Evolutionary conservation across 305 asterid genomes (phyloP).

Genomic region (Monarda citriodora): DNA sequence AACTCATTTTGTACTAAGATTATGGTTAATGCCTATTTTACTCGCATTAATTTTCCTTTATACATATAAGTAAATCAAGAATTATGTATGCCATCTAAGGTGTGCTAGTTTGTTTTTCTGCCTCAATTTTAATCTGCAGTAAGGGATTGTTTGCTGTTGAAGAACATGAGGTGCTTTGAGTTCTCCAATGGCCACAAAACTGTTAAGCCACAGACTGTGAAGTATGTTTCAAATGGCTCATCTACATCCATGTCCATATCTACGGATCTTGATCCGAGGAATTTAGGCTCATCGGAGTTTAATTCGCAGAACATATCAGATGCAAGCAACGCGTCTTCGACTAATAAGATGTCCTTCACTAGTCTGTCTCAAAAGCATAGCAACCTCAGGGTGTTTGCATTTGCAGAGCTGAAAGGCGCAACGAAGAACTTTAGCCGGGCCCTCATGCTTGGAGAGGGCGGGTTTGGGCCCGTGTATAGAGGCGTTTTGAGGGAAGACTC

Average conservation of each 20-base stretch:
- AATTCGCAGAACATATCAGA: constrained; percentile 65
- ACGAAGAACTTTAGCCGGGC: constrained; percentile 81
- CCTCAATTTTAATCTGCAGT: constrained; percentile 1
- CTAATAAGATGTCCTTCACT: constrained; percentile 48
- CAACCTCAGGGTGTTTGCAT: constrained; percentile 58
- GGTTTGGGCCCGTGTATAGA: constrained; percentile 84
- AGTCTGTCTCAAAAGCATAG: constrained; percentile 57
- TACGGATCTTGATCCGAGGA: constrained; percentile 50
- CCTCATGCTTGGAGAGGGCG: constrained; percentile 94
- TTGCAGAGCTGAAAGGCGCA: constrained; percentile 68
- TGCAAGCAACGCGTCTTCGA: constrained; percentile 65
- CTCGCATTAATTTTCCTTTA: background rate
- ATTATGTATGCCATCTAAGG: constrained; percentile 1
- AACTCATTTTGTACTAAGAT: background rate
- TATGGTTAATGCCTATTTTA: no score
- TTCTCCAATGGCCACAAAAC: constrained; percentile 36
- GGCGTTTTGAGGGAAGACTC: constrained; percentile 48
- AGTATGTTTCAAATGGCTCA: constrained; percentile 41
- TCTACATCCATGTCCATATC: constrained; percentile 47
- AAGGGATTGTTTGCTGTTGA: constrained; percentile 2
- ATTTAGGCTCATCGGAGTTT: constrained; percentile 43
- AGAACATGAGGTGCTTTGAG: constrained; percentile 72
- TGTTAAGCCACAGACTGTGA: constrained; percentile 49
- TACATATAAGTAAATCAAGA: constrained; percentile 3
- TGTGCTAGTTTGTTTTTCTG: background rate